phyloP scores from a whole-genome alignment of 208 protist species.

The Herpetomonas samuelpessoai region DNA sequence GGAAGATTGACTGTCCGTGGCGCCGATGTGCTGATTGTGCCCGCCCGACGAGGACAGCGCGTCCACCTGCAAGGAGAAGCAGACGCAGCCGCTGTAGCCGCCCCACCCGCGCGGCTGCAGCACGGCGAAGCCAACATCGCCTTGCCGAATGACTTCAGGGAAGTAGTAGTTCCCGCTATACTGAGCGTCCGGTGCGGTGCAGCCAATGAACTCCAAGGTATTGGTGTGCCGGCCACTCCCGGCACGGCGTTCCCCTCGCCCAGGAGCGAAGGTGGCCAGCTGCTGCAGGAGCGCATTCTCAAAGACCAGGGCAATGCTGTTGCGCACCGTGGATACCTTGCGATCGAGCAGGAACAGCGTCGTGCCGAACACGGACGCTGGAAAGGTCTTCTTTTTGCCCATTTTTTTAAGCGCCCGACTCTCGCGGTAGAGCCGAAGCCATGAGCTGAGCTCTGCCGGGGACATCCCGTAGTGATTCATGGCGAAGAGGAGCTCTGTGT shows the following conservation, averaged over 20 bases:
- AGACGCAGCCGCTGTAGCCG: constrained; percentile 59
- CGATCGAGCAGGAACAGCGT: constrained; percentile 51
- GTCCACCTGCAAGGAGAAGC: constrained; percentile 50
- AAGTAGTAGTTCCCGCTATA: constrained; percentile 52
- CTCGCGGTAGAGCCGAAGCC: constrained; percentile 51
- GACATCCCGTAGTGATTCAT: constrained; percentile 33
- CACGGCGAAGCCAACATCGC: constrained; percentile 49
- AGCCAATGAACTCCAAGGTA: constrained; percentile 48
- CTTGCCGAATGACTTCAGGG: constrained; percentile 38
- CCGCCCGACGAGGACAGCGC: too few relatives aligned
- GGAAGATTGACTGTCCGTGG: neutral
- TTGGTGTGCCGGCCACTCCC: constrained; percentile 9
- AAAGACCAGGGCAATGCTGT: neutral
- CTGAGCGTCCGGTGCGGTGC: constrained; percentile 28
- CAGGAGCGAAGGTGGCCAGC: neutral
- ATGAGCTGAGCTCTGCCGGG: constrained; percentile 42
- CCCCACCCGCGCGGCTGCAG: constrained; percentile 61
- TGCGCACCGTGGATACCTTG: neutral
- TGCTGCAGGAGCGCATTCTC: neutral
- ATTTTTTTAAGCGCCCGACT: constrained; percentile 51
- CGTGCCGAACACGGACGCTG: constrained; percentile 35
- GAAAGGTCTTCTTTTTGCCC: constrained; percentile 47
- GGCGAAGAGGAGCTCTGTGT: neutral
- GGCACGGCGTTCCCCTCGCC: too few relatives aligned
- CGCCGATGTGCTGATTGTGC: too few relatives aligned